Evolutionary conservation across 768 basidiomycete species (phyloP).

Genomic region (Rhizopogon roseolus): DNA sequence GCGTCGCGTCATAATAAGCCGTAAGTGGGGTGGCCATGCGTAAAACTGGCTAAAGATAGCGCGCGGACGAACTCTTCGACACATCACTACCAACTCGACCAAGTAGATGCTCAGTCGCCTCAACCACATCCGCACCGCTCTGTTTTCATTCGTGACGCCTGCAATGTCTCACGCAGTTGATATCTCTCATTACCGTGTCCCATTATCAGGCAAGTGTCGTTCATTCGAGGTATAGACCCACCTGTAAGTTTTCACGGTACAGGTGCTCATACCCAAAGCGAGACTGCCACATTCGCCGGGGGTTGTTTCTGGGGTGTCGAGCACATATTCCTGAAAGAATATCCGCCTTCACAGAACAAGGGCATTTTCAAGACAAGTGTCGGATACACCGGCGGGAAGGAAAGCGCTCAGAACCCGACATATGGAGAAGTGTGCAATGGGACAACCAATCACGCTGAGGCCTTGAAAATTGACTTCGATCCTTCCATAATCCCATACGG

Average conservation of each 20-base stretch:
- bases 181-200: conserved; percentile 32
- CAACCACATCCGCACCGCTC: conserved; percentile 14
- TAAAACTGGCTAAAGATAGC: too few relatives aligned
- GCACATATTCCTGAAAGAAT: conserved; percentile 80
- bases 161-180: conserved; percentile 23
- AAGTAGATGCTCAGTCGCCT: conserved; percentile 20
- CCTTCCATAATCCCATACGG: conserved; percentile 71
- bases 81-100: not conserved
- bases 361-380: conserved; percentile 73
- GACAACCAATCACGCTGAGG: conserved; percentile 84
- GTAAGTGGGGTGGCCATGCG: too few relatives aligned
- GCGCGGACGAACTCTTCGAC: too few relatives aligned
- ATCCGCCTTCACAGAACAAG: conserved; percentile 63
- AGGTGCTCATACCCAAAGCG: conserved; percentile 11
- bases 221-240: conserved; percentile 3
- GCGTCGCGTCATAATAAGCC: too few relatives aligned
- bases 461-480: conserved; percentile 83
- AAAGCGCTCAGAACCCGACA: conserved; percentile 46
- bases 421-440: conserved; percentile 81
- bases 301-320: conserved; percentile 89
- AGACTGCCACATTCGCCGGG: conserved; percentile 42
- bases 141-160: conserved; percentile 18
- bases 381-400: conserved; percentile 75
- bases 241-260: not conserved
- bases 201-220: conserved; percentile 29